Evolutionary conservation across 176 grass and related monocot species (phyloP), one percentile per base, ranked within the genome.

Genomic region (Miscanthus lutarioriparius): DNA sequence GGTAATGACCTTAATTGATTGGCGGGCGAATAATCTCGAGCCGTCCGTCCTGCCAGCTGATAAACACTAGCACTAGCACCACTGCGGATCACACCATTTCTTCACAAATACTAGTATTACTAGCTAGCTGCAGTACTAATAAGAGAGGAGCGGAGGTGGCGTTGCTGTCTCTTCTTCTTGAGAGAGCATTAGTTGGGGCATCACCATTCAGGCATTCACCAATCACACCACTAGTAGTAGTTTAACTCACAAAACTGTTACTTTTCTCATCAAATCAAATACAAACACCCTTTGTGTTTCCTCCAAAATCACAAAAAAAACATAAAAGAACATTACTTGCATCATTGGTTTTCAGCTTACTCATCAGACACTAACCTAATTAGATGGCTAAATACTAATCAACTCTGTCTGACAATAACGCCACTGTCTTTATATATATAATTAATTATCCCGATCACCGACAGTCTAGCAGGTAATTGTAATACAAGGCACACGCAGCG

Each of bases 381-480:
- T 20, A 53, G 6, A 3, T 54, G 19, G 17, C 5, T 53, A 53
- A 56, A 6, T 58, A 56, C 53, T 56, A 56, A 56, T 5, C 53
- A 56, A 56, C 19, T 56, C 9, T 71, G 11, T 20, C 9, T 64
- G 8, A 43, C 27, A 28, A 76, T 37, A 26, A 28, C 62, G 38
- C 36, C 36, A 39, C 23, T 22, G 75, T 8, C 3, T 33, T 19
- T 48, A 48, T 16, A 36, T n/a, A n/a, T n/a, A 16, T 3, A 48
- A 25, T 64, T 77, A 59, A 25, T 53, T 44, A 61, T 22, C 16
- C 26, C 19, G 53, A 45, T 25, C 73, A 77, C 77, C 64, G 82
- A 89, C 87, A 70, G 79, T 33, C 43, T 80, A 3, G 23, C 54
- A 10, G 16, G 2, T 16, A 51, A 39, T 12, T 41, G 35, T 39